Evolutionary conservation across 1,139 yeast species (phyloP).

Genomic region (Kurtzmaniella quercitrusa): DNA sequence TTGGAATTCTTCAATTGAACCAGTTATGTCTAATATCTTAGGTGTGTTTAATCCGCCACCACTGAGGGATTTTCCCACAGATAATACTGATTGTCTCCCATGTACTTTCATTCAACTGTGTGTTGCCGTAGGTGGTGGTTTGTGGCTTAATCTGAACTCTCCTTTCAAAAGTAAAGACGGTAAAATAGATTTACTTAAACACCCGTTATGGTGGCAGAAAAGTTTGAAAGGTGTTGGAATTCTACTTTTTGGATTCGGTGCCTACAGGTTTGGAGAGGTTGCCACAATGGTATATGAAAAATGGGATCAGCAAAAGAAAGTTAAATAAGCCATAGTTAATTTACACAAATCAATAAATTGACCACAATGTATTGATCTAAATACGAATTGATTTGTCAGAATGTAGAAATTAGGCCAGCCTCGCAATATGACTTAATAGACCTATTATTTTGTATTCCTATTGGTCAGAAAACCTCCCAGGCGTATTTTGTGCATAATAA

Average conservation of each 20-base stretch:
- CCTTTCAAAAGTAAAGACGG: conserved; percentile 29
- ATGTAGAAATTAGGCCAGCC: no score
- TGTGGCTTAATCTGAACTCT: conserved; percentile 25
- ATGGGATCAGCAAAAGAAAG: neutral
- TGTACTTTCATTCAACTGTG: conserved; percentile 40
- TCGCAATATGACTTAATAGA: no score
- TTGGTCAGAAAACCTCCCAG: no score
- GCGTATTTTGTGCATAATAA: no score
- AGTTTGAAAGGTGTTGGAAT: conserved; percentile 32
- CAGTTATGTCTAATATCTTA: conserved; percentile 26
- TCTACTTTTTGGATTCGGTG: conserved; percentile 34
- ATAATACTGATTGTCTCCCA: conserved; percentile 31
- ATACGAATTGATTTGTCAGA: no score
- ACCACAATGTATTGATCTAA: no score
- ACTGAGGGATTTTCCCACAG: conserved; percentile 19
- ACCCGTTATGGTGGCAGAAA: conserved; percentile 43
- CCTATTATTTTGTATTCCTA: no score
- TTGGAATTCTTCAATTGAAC: neutral
- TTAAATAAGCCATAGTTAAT: neutral
- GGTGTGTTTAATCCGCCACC: conserved; percentile 38
- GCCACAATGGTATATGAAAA: conserved; percentile 9
- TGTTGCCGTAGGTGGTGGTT: conserved; percentile 33
- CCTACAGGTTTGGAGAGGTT: conserved; percentile 33
- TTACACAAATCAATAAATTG: no score
- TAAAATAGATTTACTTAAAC: conserved; percentile 27